Conservation (phyloP, 352 stramenopile genomes). For the Pythium diclinum region DNA sequence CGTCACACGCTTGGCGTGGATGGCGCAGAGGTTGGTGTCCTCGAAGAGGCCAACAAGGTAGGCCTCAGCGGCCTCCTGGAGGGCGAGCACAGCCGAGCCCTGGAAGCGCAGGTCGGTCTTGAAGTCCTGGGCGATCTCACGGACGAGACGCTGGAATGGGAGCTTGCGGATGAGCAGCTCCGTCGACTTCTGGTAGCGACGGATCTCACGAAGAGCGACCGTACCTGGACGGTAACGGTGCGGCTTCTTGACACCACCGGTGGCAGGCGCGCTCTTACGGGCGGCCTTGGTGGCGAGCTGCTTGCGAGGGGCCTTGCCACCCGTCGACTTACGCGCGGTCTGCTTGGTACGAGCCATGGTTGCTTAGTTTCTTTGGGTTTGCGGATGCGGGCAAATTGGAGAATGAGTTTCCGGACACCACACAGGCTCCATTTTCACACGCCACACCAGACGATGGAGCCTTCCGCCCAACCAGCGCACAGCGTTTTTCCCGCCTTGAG, state of each 20-base stretch:
- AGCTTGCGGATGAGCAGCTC: slow-evolving; percentile 96
- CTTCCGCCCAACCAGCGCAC: slow-evolving; percentile 13
- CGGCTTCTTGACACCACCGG: slow-evolving; percentile 93
- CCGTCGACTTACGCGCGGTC: slow-evolving; percentile 94
- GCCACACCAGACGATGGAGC: neutral
- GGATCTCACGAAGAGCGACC: slow-evolving; percentile 95
- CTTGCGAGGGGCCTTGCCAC: slow-evolving; percentile 93
- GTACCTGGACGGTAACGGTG: slow-evolving; percentile 84
- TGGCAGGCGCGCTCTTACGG: slow-evolving; percentile 90
- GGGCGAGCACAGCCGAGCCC: slow-evolving; percentile 75
- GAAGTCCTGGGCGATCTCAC: slow-evolving; percentile 88
- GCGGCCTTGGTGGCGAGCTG: slow-evolving; percentile 92
- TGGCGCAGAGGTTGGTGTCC: slow-evolving; percentile 93
- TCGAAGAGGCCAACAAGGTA: slow-evolving; percentile 83
- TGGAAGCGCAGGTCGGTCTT: slow-evolving; percentile 91
- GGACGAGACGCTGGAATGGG: slow-evolving; percentile 95
- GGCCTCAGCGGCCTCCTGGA: slow-evolving; percentile 87
- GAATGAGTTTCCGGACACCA: slow-evolving; percentile 33
- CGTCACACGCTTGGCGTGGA: slow-evolving; percentile 92
- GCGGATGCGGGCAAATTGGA: slow-evolving; percentile 51
- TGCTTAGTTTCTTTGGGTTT: slow-evolving; percentile 29
- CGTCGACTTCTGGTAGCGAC: slow-evolving; percentile 95
- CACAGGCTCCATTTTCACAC: neutral
- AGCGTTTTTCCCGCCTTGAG: neutral
- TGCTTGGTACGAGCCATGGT: slow-evolving; percentile 96